Percentiles rank a stretch among this genome's conserved stretches.
Evolutionary conservation across 2,329 filamentous ascomycete genomes (phyloP).

Genomic region (Plenodomus biglobosus): DNA sequence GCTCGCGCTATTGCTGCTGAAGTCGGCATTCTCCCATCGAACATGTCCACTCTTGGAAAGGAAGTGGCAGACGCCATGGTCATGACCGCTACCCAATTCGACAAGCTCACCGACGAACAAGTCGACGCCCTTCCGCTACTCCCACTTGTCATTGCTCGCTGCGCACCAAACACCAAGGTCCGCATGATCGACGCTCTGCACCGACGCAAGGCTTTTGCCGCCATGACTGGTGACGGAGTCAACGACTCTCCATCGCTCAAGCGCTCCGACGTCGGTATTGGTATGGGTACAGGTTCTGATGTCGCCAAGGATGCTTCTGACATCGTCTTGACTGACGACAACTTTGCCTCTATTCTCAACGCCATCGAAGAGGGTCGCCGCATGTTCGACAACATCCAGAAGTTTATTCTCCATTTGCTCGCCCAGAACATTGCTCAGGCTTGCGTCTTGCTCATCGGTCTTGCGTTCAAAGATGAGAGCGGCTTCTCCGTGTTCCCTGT

Average conservation of each 20-base stretch:
- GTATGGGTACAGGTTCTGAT: conserved; percentile 51
- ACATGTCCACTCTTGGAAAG: conserved; percentile 43
- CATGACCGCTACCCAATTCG: conserved; percentile 45
- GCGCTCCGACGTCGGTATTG: conserved; percentile 50
- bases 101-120: conserved; percentile 47
- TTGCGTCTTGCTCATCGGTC: conserved; percentile 38
- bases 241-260: conserved; percentile 52
- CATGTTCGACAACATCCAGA: conserved; percentile 52
- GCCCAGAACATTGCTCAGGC: conserved; percentile 41
- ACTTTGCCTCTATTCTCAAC: conserved; percentile 50
- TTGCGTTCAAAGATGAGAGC: conserved; percentile 37
- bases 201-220: conserved; percentile 45
- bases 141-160: conserved; percentile 49
- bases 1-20: conserved; percentile 50
- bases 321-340: conserved; percentile 51
- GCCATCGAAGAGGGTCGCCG: conserved; percentile 50
- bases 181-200: conserved; percentile 51
- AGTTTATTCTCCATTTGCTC: conserved; percentile 41
- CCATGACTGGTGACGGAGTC: conserved; percentile 50
- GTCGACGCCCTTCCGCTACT: conserved; percentile 45
- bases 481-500: conserved; percentile 42
- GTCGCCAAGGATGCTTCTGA: conserved; percentile 50
- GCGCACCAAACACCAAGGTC: conserved; percentile 49
- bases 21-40: conserved; percentile 48
- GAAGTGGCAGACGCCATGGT: conserved; percentile 32